Percentiles rank a stretch among this genome's conserved stretches.
phyloP scores from a whole-genome alignment of 116 monocot species.

The Phalaenopsis hybrid region DNA sequence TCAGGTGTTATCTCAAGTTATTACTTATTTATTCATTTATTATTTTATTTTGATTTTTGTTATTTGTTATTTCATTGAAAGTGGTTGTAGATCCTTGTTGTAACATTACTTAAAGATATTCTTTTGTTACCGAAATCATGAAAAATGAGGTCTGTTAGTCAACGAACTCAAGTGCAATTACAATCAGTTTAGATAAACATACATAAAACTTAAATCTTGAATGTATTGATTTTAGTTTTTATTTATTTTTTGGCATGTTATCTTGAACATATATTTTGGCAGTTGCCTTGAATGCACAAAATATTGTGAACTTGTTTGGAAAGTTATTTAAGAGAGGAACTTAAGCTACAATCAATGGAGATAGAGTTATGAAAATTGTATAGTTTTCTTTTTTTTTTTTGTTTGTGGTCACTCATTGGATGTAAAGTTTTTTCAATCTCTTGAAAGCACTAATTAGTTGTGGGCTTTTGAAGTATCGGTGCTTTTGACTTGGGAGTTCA shows the following conservation, averaged over 20 bases:
- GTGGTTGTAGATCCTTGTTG: background rate
- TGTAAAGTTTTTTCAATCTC: background rate
- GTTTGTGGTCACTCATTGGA: background rate
- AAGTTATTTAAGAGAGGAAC: background rate
- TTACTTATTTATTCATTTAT: too few relatives aligned
- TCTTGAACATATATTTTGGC: background rate
- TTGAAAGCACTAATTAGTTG: background rate
- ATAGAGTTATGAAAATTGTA: background rate
- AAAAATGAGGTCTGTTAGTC: background rate
- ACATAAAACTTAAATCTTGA: too few relatives aligned
- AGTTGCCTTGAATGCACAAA: background rate
- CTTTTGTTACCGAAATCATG: background rate
- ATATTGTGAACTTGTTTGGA: background rate
- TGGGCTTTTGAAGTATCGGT: too few relatives aligned
- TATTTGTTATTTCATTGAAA: background rate
- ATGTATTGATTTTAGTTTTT: background rate
- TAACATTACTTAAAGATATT: background rate
- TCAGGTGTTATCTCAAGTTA: conserved; percentile 24
- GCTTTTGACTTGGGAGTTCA: too few relatives aligned
- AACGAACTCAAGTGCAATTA: too few relatives aligned
- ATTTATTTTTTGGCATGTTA: background rate
- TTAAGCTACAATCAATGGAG: background rate
- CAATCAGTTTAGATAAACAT: too few relatives aligned
- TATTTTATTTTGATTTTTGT: too few relatives aligned
- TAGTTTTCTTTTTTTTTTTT: background rate